phyloP scores from a whole-genome alignment of 345 rosid genomes.

The Anacardium occidentale region DNA sequence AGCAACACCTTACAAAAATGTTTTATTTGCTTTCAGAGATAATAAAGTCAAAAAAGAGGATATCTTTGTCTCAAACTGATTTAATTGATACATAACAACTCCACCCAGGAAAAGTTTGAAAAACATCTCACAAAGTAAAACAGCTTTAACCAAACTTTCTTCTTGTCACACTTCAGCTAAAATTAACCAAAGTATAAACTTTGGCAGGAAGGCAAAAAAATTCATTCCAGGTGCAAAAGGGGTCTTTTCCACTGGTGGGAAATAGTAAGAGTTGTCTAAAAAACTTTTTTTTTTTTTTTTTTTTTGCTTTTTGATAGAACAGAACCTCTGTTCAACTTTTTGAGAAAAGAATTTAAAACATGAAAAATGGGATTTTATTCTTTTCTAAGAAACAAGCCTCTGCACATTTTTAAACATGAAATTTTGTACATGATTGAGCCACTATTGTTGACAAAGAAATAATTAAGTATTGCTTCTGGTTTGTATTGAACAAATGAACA shows the following conservation, averaged over 20 bases:
- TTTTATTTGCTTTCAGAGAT: slow-evolving; percentile 14
- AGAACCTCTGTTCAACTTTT: not conserved
- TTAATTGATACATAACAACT: slow-evolving; percentile 4
- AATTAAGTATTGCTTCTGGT: not conserved
- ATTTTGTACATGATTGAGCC: not conserved
- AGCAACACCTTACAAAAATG: not conserved
- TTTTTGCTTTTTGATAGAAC: no score
- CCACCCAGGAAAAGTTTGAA: not conserved
- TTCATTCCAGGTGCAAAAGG: not conserved
- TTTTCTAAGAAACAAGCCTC: not conserved
- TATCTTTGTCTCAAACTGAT: not conserved
- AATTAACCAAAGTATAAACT: not conserved
- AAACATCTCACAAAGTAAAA: not conserved
- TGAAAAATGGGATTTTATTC: not conserved
- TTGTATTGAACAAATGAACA: not conserved
- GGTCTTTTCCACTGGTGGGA: not conserved
- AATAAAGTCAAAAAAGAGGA: slow-evolving; percentile 8
- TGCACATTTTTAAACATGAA: not conserved
- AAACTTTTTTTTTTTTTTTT: no score
- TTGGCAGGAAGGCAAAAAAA: not conserved
- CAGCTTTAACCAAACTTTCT: not conserved
- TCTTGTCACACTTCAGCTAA: no score
- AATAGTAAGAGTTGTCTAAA: not conserved
- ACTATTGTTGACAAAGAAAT: not conserved
- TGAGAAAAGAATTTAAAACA: not conserved